Evolutionary conservation across 768 basidiomycete species (phyloP), one percentile per base, ranked within the genome.

Genomic region (Serendipita sp.): DNA sequence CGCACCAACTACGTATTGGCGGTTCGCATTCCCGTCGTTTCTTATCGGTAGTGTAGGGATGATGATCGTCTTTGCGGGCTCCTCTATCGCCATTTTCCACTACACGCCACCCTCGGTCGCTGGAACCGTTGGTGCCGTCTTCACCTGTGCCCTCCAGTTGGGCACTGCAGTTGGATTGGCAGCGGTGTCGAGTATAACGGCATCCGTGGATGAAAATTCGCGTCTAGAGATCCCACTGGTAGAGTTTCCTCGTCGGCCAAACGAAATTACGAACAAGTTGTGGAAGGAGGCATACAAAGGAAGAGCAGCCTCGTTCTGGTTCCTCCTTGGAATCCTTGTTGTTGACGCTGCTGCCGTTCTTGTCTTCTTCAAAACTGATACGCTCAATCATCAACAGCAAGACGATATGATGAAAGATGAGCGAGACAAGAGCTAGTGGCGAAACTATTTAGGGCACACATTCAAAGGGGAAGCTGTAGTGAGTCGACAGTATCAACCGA

Each of bases 111-210:
- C 78, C 5, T 73, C 74, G 16, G 77, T 80, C 69, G 75, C 80
- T 2, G 82, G 83, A 44, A 79, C 78, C 3, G 76, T 82, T 11
- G 80, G 80, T 24, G 83, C 82, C 15, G 78, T 84, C 45, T 81
- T 81, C 74, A 81, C 80, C 65, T 76, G 77, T 24, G 78, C 79
- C 11, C 75, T 82, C 1, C 80, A 84, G 70, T 72, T 81, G 65
- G 81, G 81, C 41, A 76, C 76, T 8, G 82, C 83, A 3, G 72
- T 80, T 24, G 81, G 80, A 18, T 72, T 80, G 37, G 79, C 83
- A 15, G 75, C 76, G 28, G 75, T 81, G 34, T 77, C 71, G 35
- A 78, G 80, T 15, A 81, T 83, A 67, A 72, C 80, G 72, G 74
- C 76, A 2, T 78, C 77, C 45, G 73, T 82, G 46, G 62, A 63